These are phyloP conservation scores for Limonium bicolor DNA, from an alignment of 148 eudicot genomes.

Conservation along the genomic window DNA sequence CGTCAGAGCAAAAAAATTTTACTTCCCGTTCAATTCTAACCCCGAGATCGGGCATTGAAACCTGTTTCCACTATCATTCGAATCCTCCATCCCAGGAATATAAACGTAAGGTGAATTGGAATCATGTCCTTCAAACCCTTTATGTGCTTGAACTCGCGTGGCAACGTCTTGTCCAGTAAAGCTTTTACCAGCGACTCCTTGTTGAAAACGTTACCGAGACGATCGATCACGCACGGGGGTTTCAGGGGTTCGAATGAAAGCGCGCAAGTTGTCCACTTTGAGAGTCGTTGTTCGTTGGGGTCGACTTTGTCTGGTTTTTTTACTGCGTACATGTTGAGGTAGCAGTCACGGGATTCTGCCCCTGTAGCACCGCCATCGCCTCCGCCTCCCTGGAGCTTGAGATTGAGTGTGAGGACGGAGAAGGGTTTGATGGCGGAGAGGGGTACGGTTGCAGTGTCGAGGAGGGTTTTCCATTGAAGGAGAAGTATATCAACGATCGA, in stretches of 20 bases:
- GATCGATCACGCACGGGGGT: slow-evolving; percentile 67
- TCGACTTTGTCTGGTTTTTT: slow-evolving; percentile 86
- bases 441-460: slow-evolving; percentile 22
- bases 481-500: slow-evolving; percentile 33
- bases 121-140: slow-evolving; percentile 85
- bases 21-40: slow-evolving; percentile 67
- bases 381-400: slow-evolving; percentile 59
- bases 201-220: slow-evolving; percentile 66
- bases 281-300: slow-evolving; percentile 57
- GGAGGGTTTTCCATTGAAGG: slow-evolving; percentile 40
- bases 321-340: slow-evolving; percentile 78
- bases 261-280: slow-evolving; percentile 66
- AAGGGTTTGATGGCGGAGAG: slow-evolving; percentile 14
- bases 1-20: slow-evolving; percentile 41
- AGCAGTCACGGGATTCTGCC: slow-evolving; percentile 91
- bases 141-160: slow-evolving; percentile 51
- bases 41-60: slow-evolving; percentile 72
- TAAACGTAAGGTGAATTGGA: slow-evolving; percentile 20
- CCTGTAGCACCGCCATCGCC: slow-evolving; percentile 96
- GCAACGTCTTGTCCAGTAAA: slow-evolving; percentile 44
- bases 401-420: slow-evolving; percentile 29
- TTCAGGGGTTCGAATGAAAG: slow-evolving; percentile 75
- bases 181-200: slow-evolving; percentile 68
- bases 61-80: slow-evolving; percentile 2
- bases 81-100: slow-evolving; percentile 20